phyloP scores from a whole-genome alignment of 2,329 filamentous ascomycete genomes.

The Trichoderma lentiforme region DNA sequence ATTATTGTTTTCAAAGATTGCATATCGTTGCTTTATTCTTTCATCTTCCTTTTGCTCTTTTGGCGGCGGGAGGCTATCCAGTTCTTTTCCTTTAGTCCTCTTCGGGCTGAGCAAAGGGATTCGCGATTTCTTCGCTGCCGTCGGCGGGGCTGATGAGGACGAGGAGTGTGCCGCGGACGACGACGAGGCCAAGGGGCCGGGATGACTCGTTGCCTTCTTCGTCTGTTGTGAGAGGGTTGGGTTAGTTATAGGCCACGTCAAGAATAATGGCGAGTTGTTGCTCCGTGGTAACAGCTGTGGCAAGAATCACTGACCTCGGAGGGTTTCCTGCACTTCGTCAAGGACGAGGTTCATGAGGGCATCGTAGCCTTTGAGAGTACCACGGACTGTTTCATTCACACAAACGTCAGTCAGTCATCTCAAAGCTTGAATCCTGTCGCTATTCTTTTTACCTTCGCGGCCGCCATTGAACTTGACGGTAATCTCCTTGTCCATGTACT shows the following conservation, averaged over 20 bases:
- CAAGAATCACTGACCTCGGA: constrained; percentile 61
- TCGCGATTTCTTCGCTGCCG: constrained; percentile 92
- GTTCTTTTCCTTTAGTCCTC: constrained; percentile 45
- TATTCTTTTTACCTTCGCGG: constrained; percentile 63
- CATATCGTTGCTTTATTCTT: not conserved
- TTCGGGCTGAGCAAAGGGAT: constrained; percentile 79
- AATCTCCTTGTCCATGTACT: constrained; percentile 97
- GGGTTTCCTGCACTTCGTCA: constrained; percentile 86
- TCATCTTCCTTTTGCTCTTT: not conserved
- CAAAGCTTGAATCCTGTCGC: not conserved
- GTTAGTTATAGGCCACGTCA: not conserved
- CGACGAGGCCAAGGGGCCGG: constrained; percentile 78
- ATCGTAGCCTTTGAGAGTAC: constrained; percentile 91
- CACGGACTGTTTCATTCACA: constrained; percentile 61
- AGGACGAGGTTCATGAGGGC: constrained; percentile 97
- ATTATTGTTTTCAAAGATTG: not conserved
- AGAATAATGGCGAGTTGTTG: not conserved
- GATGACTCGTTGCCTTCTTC: constrained; percentile 87
- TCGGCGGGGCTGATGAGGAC: constrained; percentile 91
- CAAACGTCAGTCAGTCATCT: not conserved
- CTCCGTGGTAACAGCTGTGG: not conserved
- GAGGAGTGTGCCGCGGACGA: constrained; percentile 86
- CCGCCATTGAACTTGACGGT: constrained; percentile 96
- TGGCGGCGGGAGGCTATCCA: not conserved
- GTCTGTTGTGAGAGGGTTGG: constrained; percentile 54